Percentiles rank a stretch among this genome's conserved stretches.
Evolutionary conservation across 192 early-diverging fungal species (phyloP).

Genomic region (Backusella sp.): DNA sequence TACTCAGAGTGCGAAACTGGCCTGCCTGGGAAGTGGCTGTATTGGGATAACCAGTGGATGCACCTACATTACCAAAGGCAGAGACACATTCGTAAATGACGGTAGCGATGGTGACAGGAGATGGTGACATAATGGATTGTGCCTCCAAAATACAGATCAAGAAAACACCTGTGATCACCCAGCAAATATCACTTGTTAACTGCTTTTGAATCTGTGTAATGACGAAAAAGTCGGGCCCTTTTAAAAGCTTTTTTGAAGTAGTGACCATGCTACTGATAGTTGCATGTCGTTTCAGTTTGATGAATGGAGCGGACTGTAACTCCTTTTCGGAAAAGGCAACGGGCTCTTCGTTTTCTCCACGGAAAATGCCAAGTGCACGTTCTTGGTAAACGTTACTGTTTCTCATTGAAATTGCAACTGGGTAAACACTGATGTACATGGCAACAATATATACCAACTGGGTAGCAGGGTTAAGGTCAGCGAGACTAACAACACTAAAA

Average conservation of each 20-base stretch:
- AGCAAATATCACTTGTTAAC: constrained; percentile 36
- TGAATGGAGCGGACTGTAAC: neutral
- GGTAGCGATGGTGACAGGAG: constrained; percentile 27
- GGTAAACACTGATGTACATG: constrained; percentile 40
- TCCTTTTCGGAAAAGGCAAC: constrained; percentile 14
- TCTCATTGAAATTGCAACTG: constrained; percentile 39
- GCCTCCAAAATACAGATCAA: constrained; percentile 30
- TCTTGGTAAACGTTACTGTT: constrained; percentile 41
- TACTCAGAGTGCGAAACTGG: constrained; percentile 25
- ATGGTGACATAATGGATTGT: constrained; percentile 23
- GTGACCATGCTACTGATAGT: constrained; percentile 20
- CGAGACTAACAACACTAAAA: constrained; percentile 30
- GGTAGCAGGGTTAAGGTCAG: constrained; percentile 25
- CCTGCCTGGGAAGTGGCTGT: constrained; percentile 27
- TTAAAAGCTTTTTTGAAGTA: constrained; percentile 12
- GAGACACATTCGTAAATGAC: constrained; percentile 35
- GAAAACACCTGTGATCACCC: constrained; percentile 32
- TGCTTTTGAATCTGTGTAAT: constrained; percentile 39
- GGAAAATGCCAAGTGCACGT: constrained; percentile 34
- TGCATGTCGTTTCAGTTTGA: constrained; percentile 1
- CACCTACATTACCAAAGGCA: constrained; percentile 38
- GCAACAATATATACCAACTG: constrained; percentile 32
- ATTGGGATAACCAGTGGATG: constrained; percentile 27
- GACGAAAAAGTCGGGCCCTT: constrained; percentile 35
- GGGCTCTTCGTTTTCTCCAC: constrained; percentile 18